These are phyloP conservation scores for Phytophthora sojae DNA, from an alignment of 352 stramenopile genomes.

Conservation along the genomic window DNA sequence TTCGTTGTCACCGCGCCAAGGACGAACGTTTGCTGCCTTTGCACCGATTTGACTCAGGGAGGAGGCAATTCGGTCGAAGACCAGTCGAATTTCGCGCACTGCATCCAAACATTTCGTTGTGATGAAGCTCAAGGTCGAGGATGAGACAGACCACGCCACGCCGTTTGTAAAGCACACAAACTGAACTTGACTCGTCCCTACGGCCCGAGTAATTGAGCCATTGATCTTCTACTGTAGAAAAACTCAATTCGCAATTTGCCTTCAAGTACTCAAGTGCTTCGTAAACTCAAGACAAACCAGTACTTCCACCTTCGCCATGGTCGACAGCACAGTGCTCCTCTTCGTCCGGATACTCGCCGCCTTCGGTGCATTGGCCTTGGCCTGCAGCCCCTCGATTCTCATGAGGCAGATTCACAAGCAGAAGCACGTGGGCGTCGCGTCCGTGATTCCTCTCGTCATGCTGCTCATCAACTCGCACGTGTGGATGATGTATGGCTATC, in stretches of 20 bases:
- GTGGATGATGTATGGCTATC: conserved; percentile 59
- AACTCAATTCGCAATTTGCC: conserved; percentile 21
- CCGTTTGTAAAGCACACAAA: conserved; percentile 8
- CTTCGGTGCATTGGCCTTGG: conserved; percentile 40
- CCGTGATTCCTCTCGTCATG: conserved; percentile 47
- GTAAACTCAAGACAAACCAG: not conserved
- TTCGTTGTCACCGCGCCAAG: conserved; percentile 10
- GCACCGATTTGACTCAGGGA: conserved; percentile 9
- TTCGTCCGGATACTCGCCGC: conserved; percentile 38
- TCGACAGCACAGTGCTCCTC: conserved; percentile 29
- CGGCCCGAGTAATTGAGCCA: not conserved
- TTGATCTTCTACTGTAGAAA: conserved; percentile 5
- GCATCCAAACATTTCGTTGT: conserved; percentile 28
- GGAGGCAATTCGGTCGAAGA: not conserved
- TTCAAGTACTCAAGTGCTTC: conserved; percentile 4
- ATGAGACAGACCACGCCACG: conserved; percentile 16
- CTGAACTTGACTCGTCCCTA: conserved; percentile 4
- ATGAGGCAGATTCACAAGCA: conserved; percentile 48
- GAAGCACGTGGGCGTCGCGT: conserved; percentile 46
- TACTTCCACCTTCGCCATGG: conserved; percentile 13
- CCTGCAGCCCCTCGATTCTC: conserved; percentile 48
- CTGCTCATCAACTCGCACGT: conserved; percentile 45
- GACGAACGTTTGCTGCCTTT: not conserved
- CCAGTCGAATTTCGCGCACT: not conserved
- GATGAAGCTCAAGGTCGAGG: conserved; percentile 13